Evolutionary conservation across 2,329 filamentous ascomycete genomes (phyloP), one percentile per base, ranked within the genome.

Genomic region (Fusarium incarnatum): DNA sequence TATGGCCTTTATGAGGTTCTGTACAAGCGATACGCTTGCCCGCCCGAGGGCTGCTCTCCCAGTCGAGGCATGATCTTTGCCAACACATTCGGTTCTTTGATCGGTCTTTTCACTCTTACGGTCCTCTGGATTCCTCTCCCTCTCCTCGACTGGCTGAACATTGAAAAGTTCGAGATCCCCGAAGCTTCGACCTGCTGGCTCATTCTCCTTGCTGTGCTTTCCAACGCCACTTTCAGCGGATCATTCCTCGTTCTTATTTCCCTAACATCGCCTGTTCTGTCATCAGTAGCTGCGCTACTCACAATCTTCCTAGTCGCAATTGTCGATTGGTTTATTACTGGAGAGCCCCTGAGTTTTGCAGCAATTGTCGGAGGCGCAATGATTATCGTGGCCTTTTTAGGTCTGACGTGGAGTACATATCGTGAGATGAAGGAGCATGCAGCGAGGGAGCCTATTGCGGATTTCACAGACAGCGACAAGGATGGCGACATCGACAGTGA

Each of bases 1-100:
- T 99, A 99, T 79, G 96, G 96, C 1, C 90, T 99, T 49, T 99
- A 99, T 81, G 96, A 99, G 80, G 96, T 99, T 8, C 81, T 99
- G 41, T 99, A 99, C 83, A 99, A 99, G 85, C 90, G 91, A 64
- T 90, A 91, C 64, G 95, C 95, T 16, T 99, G 96, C 78, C 96
- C 96, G 13, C 96, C 96, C 0, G 94, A 98, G 72, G 94, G 94
- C 52, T 92, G 91, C 56, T 91, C 88, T 45, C 89, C 96, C 0
- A 89, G 88, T n/a, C 89, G 94, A n/a, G 94, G 94, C 73, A 96
- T 97, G 85, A 90, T 98, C 64, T 98, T 99, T 74, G 94, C 96
- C 75, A 98, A 97, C 78, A 91, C 92, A 0, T 96, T 98, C 76
- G 96, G 94, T 56, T 93, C 90, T 70, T 84, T 95, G 77, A 96